Base-by-base conservation (phyloP, 495 filamentous ascomycete species). In the Aspergillus coremiiformis region DNA sequence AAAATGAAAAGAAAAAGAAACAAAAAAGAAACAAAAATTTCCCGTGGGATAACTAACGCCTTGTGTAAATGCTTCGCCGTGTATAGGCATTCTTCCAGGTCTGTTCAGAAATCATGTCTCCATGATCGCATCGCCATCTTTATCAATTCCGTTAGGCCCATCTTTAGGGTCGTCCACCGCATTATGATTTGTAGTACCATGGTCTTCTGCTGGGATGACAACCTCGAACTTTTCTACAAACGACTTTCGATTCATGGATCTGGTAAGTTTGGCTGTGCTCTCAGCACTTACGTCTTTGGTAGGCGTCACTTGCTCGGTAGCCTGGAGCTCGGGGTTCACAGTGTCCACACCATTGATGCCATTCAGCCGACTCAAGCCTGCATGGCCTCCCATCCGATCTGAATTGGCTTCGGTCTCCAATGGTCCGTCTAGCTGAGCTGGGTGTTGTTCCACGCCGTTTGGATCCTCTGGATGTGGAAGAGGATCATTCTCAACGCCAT, bases 141-240 rank as follows among this genome's bases (percentile, higher is more conserved):
- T 58, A 41, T 72, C 68, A 23, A 61, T 62, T 12, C 60, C 66
- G 30, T 64, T 62, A n/a, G 54, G 46, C 24, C 57, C 54, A 22
- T 44, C 19, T 35, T 42, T 19, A 39, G 50, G 32, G 1, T 55
- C 54, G 14, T 42, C 27, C 12, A 60, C 44, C 10, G 51, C 57
- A 52, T 57, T 53, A 21, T 53, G 46, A 11, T 41, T 22, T 29
- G 44, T 22, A 10, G 50, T 33, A 3, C 46, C 45, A 3, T 52
- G 48, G 23, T 64, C 54, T 14, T 68, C 67, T 14, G 62, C 60
- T 4, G 69, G 56, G 15, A 73, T 43, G 37, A 73, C 39, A 19
- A 73, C 57, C 47, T 69, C 59, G 15, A 73, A 37, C 48, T 73
- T 66, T 47, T 73, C 70, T n/a, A 73, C 66, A 22, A 72, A 49